Conservation (phyloP, 2,329 filamentous ascomycete species). For the Westerdykella aurantiaca region DNA sequence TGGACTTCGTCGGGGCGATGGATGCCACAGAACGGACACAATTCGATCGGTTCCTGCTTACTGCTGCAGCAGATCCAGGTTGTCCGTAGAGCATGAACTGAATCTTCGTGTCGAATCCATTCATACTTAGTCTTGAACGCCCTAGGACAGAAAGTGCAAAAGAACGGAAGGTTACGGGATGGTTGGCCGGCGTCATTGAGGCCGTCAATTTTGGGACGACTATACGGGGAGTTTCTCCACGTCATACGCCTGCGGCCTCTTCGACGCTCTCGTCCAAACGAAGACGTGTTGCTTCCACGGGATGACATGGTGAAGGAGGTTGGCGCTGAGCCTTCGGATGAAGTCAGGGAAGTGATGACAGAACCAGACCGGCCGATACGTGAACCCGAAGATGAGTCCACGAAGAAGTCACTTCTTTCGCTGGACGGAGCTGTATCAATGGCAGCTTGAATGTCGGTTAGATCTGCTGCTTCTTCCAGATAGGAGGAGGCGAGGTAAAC, state of each 20-base stretch:
- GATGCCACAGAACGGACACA: conserved; percentile 31
- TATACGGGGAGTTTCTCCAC: conserved; percentile 30
- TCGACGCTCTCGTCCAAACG: conserved; percentile 30
- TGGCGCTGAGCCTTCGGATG: conserved; percentile 28
- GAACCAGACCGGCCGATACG: conserved; percentile 20
- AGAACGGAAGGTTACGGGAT: conserved; percentile 30
- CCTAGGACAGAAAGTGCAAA: conserved; percentile 33
- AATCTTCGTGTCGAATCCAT: conserved; percentile 36
- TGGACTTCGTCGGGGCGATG: conserved; percentile 28
- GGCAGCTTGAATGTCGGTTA: conserved; percentile 27
- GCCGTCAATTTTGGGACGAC: conserved; percentile 23
- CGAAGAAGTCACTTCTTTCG: conserved; percentile 15
- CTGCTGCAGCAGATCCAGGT: conserved; percentile 35
- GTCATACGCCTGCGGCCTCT: conserved; percentile 32
- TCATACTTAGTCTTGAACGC: conserved; percentile 36
- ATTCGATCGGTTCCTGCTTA: conserved; percentile 18
- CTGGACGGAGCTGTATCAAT: conserved; percentile 19
- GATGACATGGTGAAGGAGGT: conserved; percentile 31
- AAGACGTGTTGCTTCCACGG: conserved; percentile 30
- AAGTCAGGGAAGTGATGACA: conserved; percentile 26
- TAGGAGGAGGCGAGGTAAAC: conserved; percentile 33
- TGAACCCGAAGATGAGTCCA: conserved; percentile 22
- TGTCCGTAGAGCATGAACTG: conserved; percentile 33
- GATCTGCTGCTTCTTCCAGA: conserved; percentile 26
- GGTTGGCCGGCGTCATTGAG: conserved; percentile 26